phyloP scores from a whole-genome alignment of 768 basidiomycete genomes.

The Kwoniella sp. region DNA sequence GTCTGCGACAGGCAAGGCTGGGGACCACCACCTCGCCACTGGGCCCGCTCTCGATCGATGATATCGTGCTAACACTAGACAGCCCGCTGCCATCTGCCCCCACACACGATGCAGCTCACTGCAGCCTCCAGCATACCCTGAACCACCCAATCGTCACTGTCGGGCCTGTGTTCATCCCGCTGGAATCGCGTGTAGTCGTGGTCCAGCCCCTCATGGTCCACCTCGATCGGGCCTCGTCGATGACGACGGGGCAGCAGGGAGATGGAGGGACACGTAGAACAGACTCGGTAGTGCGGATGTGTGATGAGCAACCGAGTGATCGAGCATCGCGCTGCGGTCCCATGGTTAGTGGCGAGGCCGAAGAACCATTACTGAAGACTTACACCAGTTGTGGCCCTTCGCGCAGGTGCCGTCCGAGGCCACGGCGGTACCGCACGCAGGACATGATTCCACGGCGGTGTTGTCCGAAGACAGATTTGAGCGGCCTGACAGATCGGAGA shows the following conservation, averaged over 20 bases:
- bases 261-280: slow-evolving; percentile 33
- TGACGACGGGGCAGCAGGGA: slow-evolving; percentile 22
- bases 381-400: slow-evolving; percentile 39
- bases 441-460: slow-evolving; percentile 15
- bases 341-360: too few species aligned
- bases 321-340: slow-evolving; percentile 38
- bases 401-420: slow-evolving; percentile 12
- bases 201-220: slow-evolving; percentile 13
- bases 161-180: not conserved
- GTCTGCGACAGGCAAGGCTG: too few species aligned
- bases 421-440: slow-evolving; percentile 11
- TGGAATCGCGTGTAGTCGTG: slow-evolving; percentile 18
- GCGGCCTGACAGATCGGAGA: too few species aligned
- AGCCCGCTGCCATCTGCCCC: slow-evolving; percentile 40
- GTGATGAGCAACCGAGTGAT: slow-evolving; percentile 34
- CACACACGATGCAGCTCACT: slow-evolving; percentile 30
- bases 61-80: slow-evolving; percentile 8
- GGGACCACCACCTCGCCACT: too few species aligned
- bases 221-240: slow-evolving; percentile 12
- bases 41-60: too few species aligned
- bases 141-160: slow-evolving; percentile 11
- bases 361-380: too few species aligned
- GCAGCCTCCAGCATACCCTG: slow-evolving; percentile 28
- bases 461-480: too few species aligned
- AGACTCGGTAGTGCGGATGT: slow-evolving; percentile 32